Base-by-base conservation (phyloP, 352 stramenopile species). In the Phytopythium chamaehyphon region DNA sequence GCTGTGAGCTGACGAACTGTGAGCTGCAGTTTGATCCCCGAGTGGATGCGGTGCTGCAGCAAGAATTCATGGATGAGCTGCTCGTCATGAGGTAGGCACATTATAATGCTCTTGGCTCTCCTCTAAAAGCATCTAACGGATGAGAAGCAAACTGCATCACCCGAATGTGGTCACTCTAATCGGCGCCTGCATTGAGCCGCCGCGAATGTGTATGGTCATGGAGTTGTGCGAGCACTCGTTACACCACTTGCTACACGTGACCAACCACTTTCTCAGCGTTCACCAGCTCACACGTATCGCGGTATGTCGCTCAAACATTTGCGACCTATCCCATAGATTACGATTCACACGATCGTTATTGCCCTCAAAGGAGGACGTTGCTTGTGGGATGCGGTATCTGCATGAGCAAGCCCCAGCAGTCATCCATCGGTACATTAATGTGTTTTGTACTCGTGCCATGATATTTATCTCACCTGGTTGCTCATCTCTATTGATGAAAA, bases 11-110 rank as follows among this genome's bases (percentile, higher is more conserved):
- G 31, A 14, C 21, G 38, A 5, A 42, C 33, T 23, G 19, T 10
- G 18, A 38, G 31, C 47, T 44, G 36, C 50, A 90, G 85, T 96
- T 96, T 62, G 81, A 96, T 59, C 76, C 83, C 15, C 72, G 88
- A 5, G 73, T 97, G 37, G 84, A 96, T 54, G 69, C 83, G 22
- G 70, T 65, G 1, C 69, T 97, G 16, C 96, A 95, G 59, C 67
- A 93, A 47, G 90, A 97, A 55, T 97, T 95, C 55, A 89, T 97
- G 86, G 88, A 97, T 55, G 90, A 97, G 61, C 62, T 97, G n/a
- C 71, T 94, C 8, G 83, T 97, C 5, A 94, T 97, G 76, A 92
- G 76, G 71, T 90, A 9, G 9, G 28, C 5, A 33, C 28, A 33
- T 10, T 33, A 10, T 33, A 9, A n/a, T 31, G n/a, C 3, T 51